These are phyloP conservation scores for Paramecium tetraurelia DNA, from an alignment of 73 alveolate genomes.

Conservation along the genomic window DNA sequence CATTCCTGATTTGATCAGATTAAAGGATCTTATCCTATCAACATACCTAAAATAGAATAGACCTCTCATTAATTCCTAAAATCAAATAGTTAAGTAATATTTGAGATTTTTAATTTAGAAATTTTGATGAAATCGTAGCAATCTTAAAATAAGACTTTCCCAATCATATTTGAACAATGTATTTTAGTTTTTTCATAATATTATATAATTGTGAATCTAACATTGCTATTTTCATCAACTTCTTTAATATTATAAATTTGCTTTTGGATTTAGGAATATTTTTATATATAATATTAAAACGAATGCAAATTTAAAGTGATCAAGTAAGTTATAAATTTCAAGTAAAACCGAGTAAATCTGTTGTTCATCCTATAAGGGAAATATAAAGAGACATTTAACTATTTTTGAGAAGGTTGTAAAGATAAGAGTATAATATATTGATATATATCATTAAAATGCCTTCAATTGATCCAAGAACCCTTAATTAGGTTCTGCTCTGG, in stretches of 20 bases:
- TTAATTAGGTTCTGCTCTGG: constrained; percentile 63
- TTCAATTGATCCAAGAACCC: constrained; percentile 64
- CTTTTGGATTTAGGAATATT: not conserved
- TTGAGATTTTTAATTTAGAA: not conserved
- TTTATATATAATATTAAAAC: no score
- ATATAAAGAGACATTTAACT: not conserved
- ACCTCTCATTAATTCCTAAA: not conserved
- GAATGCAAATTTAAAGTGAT: not conserved
- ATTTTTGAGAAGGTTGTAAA: not conserved
- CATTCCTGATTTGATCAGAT: not conserved
- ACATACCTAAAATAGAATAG: not conserved
- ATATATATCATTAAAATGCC: not conserved
- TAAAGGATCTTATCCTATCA: not conserved
- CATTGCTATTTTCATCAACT: not conserved
- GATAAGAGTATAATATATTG: not conserved
- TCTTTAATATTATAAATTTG: not conserved
- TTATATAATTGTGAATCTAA: no score
- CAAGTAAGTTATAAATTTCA: not conserved
- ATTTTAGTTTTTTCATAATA: not conserved
- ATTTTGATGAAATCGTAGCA: not conserved
- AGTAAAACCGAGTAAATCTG: no score
- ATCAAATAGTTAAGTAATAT: not conserved
- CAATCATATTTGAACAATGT: not conserved
- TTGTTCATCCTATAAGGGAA: not conserved
- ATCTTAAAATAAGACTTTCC: not conserved